Percentiles rank a stretch among this genome's conserved stretches.
These are phyloP conservation scores for Trichoderma sp. DNA, from an alignment of 2,329 filamentous ascomycete genomes.

Conservation along the genomic window DNA sequence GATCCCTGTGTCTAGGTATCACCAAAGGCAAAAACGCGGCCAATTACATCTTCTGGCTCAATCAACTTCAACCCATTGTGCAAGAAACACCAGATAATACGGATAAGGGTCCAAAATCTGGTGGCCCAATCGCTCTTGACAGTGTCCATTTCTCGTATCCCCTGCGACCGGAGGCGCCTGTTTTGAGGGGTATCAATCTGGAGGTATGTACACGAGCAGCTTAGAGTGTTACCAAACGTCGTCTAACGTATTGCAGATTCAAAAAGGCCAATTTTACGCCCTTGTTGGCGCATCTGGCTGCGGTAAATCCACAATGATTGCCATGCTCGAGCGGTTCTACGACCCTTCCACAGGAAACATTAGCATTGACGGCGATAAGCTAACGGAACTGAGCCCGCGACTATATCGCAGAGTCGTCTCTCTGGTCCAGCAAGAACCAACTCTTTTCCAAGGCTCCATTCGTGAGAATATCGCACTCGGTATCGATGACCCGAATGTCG, in stretches of 20 bases:
- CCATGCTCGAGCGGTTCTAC: conserved; percentile 48
- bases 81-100: conserved; percentile 41
- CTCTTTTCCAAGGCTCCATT: conserved; percentile 75
- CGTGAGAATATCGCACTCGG: conserved; percentile 68
- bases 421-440: conserved; percentile 58
- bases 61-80: conserved; percentile 40
- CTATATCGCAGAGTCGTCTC: conserved; percentile 52
- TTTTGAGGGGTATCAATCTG: conserved; percentile 44
- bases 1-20: conserved; percentile 33
- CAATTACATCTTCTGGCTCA: conserved; percentile 51
- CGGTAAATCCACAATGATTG: conserved; percentile 61
- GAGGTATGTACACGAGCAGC: conserved; percentile 20
- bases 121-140: conserved; percentile 44
- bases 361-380: conserved; percentile 42
- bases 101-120: conserved; percentile 35
- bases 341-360: conserved; percentile 46
- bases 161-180: conserved; percentile 37
- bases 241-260: conserved; percentile 30
- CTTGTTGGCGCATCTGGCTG: conserved; percentile 56
- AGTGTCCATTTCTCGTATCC: conserved; percentile 65
- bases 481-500: conserved; percentile 14
- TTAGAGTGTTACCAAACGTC: neutral
- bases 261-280: conserved; percentile 50
- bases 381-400: conserved; percentile 43
- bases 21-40: conserved; percentile 49